phyloP scores from a whole-genome alignment of 1,139 yeast genomes.

The Saccharomyces pastorianus region DNA sequence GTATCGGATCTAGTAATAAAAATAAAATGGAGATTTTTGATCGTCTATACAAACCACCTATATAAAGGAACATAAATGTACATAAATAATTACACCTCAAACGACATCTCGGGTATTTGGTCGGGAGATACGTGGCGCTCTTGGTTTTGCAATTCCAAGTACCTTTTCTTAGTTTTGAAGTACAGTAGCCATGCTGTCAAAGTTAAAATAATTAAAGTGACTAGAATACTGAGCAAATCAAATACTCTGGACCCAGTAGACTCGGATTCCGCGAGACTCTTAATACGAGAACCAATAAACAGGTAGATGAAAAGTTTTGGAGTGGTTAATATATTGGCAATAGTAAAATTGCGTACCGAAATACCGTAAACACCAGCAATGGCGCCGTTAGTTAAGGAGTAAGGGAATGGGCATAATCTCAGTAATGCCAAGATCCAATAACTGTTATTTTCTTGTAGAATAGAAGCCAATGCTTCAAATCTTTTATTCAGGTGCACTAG shows the following conservation, averaged over 20 bases:
- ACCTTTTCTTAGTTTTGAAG: conserved; percentile 39
- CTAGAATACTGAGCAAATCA: conserved; percentile 53
- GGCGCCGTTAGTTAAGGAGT: conserved; percentile 87
- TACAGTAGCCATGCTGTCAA: conserved; percentile 67
- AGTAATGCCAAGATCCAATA: conserved; percentile 61
- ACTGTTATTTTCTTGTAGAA: conserved; percentile 61
- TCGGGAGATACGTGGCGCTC: conserved; percentile 2
- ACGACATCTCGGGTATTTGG: not conserved
- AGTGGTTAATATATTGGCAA: conserved; percentile 70
- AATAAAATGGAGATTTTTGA: not conserved
- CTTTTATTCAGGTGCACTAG: conserved; percentile 47
- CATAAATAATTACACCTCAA: not conserved
- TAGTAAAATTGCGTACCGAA: conserved; percentile 49
- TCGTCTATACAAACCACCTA: not conserved
- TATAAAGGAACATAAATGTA: not conserved
- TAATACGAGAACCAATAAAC: conserved; percentile 73
- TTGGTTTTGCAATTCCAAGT: conserved; percentile 25
- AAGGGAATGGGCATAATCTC: conserved; percentile 86
- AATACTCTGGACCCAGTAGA: conserved; percentile 47
- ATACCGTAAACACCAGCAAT: conserved; percentile 78
- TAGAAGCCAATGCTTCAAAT: conserved; percentile 68
- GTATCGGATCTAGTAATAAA: not conserved
- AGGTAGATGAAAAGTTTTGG: conserved; percentile 75
- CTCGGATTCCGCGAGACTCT: conserved; percentile 56
- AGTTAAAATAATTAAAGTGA: conserved; percentile 52